These are phyloP conservation scores for Candida pseudofarinosa DNA, from an alignment of 805 yeast species.

Conservation along the genomic window DNA sequence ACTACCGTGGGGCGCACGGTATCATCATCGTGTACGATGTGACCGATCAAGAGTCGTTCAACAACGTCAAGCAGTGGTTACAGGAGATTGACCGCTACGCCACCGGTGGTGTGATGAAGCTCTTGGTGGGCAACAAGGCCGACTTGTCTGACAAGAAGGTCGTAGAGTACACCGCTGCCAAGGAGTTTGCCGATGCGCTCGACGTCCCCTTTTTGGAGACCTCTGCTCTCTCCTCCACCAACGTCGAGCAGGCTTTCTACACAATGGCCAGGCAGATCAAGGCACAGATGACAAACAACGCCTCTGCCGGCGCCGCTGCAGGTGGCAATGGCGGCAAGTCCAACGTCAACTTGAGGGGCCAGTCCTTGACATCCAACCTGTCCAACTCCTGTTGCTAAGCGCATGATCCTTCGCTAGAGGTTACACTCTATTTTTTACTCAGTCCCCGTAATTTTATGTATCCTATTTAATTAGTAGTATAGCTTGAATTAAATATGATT, in stretches of 20 bases:
- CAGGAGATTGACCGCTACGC: slow-evolving; percentile 98
- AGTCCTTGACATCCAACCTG: slow-evolving; percentile 43
- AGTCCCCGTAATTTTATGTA: background rate
- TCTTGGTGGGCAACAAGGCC: slow-evolving; percentile 94
- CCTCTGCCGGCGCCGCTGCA: slow-evolving; percentile 29
- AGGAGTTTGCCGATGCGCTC: slow-evolving; percentile 94
- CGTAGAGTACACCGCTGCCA: slow-evolving; percentile 93
- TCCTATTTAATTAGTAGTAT: background rate
- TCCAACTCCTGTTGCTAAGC: slow-evolving; percentile 37
- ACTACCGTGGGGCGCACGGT: slow-evolving; percentile 98
- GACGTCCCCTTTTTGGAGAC: slow-evolving; percentile 96
- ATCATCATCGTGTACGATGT: slow-evolving; percentile 97
- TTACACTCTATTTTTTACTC: background rate
- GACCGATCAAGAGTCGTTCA: slow-evolving; percentile 94
- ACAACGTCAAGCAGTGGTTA: slow-evolving; percentile 96
- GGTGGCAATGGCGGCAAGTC: slow-evolving; percentile 46
- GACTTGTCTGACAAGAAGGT: slow-evolving; percentile 91
- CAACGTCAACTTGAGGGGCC: slow-evolving; percentile 71
- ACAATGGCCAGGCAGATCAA: slow-evolving; percentile 98
- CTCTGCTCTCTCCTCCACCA: slow-evolving; percentile 89
- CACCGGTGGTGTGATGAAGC: slow-evolving; percentile 93
- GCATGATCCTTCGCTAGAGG: background rate
- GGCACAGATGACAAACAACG: slow-evolving; percentile 80
- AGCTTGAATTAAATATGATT: background rate
- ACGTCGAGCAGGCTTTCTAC: slow-evolving; percentile 97